Base-by-base conservation (phyloP, 345 rosid genomes). In the Geranium brycei region DNA sequence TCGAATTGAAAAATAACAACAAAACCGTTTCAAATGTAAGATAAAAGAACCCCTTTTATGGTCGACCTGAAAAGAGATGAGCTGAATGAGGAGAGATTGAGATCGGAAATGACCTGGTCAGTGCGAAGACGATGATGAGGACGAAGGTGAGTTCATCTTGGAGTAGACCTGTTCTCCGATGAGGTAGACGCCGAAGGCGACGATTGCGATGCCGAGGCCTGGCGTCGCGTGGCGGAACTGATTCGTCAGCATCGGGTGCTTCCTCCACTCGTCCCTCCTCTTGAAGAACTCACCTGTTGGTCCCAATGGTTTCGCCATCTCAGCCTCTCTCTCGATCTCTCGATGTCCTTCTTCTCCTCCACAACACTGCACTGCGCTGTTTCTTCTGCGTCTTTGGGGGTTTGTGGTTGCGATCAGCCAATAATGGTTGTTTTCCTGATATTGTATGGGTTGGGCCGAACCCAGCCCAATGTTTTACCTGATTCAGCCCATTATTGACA, bases 241-340 rank as follows among this genome's bases (percentile, higher is more conserved):
- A 32, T 90, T 92, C 5, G 77, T 31, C 4, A 92, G 82, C 89
- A 83, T 86, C 51, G 98, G 98, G 61, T 92, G 98, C 81, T 79
- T 92, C 80, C 96, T 79, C 98, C 98, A 89, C 69, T 80, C 83
- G 64, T 89, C 98, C 68, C 98, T 86, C 64, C 95, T 79, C 82
- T 73, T 78, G 91, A 92, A 92, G 77, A 92, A 92, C 71, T 92
- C 93, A 1, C 96, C 98, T 0, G 98, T 92, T 0, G 84, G 71
- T 65, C 95, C 93, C 77, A 87, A 72, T 51, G 80, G 79, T 28
- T 84, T 90, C 72, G 82, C 87, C 88, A 82, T 83, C 8, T 64
- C 28, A 4, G 41, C 10, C 41, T 15, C 17, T 47, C 41, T 15
- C 17, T 47, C 61, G 28, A 23, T 58, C 40, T 23, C 40, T 61